Evolutionary conservation across 225 moss, liverwort and hornwort genomes (phyloP), one percentile per base, ranked within the genome.

Genomic region (Polytrichum commune): DNA sequence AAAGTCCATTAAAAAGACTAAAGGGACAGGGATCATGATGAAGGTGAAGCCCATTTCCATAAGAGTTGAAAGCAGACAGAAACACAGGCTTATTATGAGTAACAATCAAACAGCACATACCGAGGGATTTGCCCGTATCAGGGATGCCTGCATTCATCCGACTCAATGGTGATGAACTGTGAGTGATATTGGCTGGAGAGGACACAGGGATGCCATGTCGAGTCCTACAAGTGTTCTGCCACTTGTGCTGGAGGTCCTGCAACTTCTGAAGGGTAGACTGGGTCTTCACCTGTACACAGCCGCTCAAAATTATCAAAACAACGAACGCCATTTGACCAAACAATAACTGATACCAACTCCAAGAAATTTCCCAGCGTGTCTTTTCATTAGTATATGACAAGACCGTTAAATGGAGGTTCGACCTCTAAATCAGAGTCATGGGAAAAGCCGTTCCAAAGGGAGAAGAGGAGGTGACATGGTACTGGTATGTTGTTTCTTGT

Each of bases 161-260:
- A 24, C 46, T 27, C 8, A 63, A 7, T 18, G 80, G 66, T 27
- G 80, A 79, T 7, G 69, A 66, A 56, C 70, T 79, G 26, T 73
- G 76, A 53, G 29, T 60, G 30, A 67, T 27, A 22, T 58, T 55
- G 19, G 70, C 19, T 27, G 77, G 54, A 27, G 73, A 6, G 29
- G 73, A n/a, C 23, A 57, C 64, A 4, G 72, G 62, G 24, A 20
- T 32, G 13, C 53, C 55, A 8, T 54, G 78, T 64, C 55, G 61
- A 27, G 18, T 66, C 58, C 32, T 75, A 72, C 92, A 92, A 20
- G 63, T 72, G 25, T 61, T 30, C 29, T 75, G 78, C 88, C 85
- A 92, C 26, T 86, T 88, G 16, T 73, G 73, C 27, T 72, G 81
- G 53, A 89, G 75, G 18, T 81, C 83, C 67, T 77, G 70, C 33